Percentiles rank a stretch among this genome's conserved stretches.
phyloP scores from a whole-genome alignment of 2,329 filamentous ascomycete species.

The Trichoderma sp. region DNA sequence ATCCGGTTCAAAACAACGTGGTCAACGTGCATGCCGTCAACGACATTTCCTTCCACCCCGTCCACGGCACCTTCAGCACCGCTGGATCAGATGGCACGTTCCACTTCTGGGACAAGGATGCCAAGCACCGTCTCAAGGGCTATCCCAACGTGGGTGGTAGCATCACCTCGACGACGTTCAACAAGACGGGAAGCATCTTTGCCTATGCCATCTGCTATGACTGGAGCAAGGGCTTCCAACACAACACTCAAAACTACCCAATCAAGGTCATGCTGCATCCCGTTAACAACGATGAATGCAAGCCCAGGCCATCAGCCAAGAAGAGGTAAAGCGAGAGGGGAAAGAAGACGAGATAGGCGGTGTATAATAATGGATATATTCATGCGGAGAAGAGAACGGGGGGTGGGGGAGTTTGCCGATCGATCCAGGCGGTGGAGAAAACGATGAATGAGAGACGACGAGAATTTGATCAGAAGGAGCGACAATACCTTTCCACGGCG shows the following conservation, averaged over 20 bases:
- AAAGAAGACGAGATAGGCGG: neutral
- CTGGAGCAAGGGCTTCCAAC: slow-evolving; percentile 94
- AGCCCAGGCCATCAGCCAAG: slow-evolving; percentile 61
- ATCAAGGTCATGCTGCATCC: slow-evolving; percentile 87
- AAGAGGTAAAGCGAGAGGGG: slow-evolving; percentile 50
- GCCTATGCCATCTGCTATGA: slow-evolving; percentile 93
- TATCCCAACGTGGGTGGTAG: slow-evolving; percentile 82
- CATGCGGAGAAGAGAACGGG: neutral
- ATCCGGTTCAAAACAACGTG: slow-evolving; percentile 71
- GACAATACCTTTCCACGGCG: slow-evolving; percentile 11
- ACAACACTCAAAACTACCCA: slow-evolving; percentile 72
- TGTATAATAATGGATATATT: slow-evolving; percentile 14
- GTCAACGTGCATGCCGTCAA: slow-evolving; percentile 95
- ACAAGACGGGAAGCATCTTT: slow-evolving; percentile 79
- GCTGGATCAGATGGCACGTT: slow-evolving; percentile 95
- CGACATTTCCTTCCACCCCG: slow-evolving; percentile 94
- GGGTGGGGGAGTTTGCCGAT: neutral
- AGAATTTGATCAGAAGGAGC: slow-evolving; percentile 11
- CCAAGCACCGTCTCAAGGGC: slow-evolving; percentile 85
- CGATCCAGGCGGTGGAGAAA: neutral
- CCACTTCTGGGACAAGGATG: slow-evolving; percentile 94
- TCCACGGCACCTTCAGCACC: slow-evolving; percentile 97
- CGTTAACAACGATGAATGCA: slow-evolving; percentile 64
- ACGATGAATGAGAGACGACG: neutral
- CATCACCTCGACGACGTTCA: slow-evolving; percentile 92